These are phyloP conservation scores for Monascus purpureus DNA, from an alignment of 495 filamentous ascomycete species.

Conservation along the genomic window DNA sequence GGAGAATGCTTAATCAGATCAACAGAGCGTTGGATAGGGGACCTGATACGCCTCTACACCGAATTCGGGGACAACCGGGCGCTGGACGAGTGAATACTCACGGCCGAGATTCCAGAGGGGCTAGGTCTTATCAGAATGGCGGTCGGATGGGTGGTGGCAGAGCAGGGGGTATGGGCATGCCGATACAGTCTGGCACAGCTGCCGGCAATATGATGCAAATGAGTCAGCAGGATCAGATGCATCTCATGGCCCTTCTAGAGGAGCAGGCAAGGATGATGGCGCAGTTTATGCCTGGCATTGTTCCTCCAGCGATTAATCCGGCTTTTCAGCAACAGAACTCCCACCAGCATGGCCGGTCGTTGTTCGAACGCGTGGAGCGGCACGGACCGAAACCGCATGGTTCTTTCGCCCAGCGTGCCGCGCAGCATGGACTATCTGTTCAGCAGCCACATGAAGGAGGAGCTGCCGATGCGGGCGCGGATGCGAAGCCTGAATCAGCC, in stretches of 20 bases:
- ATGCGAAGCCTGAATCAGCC: conserved; percentile 13
- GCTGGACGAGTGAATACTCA: conserved; percentile 67
- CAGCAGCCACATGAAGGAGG: conserved; percentile 10
- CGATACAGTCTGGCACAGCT: conserved; percentile 25
- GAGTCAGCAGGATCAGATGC: conserved; percentile 58
- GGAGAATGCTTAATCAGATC: conserved; percentile 76
- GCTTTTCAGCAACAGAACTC: conserved; percentile 33
- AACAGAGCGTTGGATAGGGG: conserved; percentile 74
- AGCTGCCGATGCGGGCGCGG: conserved; percentile 26
- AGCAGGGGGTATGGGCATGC: conserved; percentile 36
- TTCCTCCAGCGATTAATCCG: conserved; percentile 38
- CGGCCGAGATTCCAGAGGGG: conserved; percentile 57
- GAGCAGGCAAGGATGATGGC: conserved; percentile 83
- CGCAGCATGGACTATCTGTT: conserved; percentile 9
- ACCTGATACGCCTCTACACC: conserved; percentile 61
- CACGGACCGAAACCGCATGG: conserved; percentile 28
- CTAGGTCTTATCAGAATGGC: conserved; percentile 33
- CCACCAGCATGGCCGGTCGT: conserved; percentile 43
- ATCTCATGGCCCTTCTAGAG: conserved; percentile 71
- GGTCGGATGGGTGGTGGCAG: conserved; percentile 28
- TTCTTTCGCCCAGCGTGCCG: conserved; percentile 18
- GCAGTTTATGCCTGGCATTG: conserved; percentile 40
- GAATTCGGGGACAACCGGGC: conserved; percentile 58
- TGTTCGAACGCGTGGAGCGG: conserved; percentile 65
- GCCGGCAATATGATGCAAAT: conserved; percentile 36